Base-by-base conservation (phyloP, 345 rosid genomes). In the Geranium brycei region DNA sequence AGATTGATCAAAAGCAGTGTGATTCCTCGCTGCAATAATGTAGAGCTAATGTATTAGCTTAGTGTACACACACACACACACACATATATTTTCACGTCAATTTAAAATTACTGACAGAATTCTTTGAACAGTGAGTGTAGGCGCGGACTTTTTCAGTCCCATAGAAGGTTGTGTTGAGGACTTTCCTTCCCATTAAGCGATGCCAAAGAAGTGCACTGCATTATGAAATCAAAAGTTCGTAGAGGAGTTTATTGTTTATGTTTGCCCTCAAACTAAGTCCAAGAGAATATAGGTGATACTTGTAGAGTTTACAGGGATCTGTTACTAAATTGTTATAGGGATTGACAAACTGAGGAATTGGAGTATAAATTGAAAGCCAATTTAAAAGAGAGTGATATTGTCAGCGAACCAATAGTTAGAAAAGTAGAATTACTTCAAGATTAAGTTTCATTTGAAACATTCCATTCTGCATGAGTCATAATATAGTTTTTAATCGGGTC, bases 1-100 rank as follows among this genome's bases (percentile, higher is more conserved):
- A 83, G 81, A 57, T 83, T 83, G 69, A 83, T 80, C 71, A 78
- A 72, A 53, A 83, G 87, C 68, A 76, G 32, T 35, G 84, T 80
- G 66, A 78, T 57, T 18, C 87, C 83, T 55, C 58, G 55, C 84
- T 83, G 77, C 60, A 35, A 56, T 63, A 32, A 58, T 15, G 18
- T 69, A 56, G 58, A 32, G 3, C 51, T 17, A 17, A 47, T 64
- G 57, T 19, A 35, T 19, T 61, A 23, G 13, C 11, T 30, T 19
- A 19, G 31, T n/a, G n/a, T n/a, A n/a, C 28, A 23, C 2, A 23
- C 2, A 23, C 2, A 23, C 2, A 23, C 1, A 23, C 2, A 23
- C 2, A 23, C 2, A 23, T 16, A 56, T 53, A 18, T 18, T 32
- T 18, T 55, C 19, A 17, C 47, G 51, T 17, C 59, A 19, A 41